Evolutionary conservation across 192 early-diverging fungal genomes (phyloP).

Genomic region (Backusella luteola): DNA sequence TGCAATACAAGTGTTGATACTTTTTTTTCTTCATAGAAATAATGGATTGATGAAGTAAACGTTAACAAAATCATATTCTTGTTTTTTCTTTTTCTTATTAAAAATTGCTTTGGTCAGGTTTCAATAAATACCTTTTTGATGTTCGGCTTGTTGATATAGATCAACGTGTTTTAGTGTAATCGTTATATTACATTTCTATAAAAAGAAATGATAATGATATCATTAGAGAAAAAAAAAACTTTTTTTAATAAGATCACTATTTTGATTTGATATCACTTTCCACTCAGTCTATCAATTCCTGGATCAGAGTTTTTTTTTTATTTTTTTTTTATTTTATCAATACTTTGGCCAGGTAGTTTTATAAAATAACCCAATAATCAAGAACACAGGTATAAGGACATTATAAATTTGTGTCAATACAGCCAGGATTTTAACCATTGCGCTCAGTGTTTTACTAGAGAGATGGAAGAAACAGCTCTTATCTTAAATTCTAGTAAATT

Average conservation of each 20-base stretch:
- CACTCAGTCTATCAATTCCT: background rate
- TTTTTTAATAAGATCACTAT: background rate
- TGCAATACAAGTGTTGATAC: background rate
- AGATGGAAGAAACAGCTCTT: background rate
- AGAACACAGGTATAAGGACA: no score
- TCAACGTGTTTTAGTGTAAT: background rate
- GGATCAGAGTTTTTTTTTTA: background rate
- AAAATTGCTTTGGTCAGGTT: background rate
- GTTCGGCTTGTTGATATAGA: background rate
- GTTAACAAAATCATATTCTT: background rate
- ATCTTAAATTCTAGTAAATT: no score
- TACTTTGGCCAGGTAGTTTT: background rate
- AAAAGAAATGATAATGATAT: background rate
- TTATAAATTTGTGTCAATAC: background rate
- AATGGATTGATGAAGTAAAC: background rate
- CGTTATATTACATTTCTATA: background rate
- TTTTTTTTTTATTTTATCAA: no score
- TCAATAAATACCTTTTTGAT: background rate
- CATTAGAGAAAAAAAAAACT: background rate
- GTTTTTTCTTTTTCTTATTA: background rate
- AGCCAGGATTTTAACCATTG: background rate
- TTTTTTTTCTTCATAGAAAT: background rate
- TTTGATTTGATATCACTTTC: background rate
- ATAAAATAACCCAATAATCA: background rate
- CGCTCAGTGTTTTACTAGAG: conserved; percentile 15